Conservation (phyloP, 2,329 filamentous ascomycete species). For the Fusarium protoensiforme region DNA sequence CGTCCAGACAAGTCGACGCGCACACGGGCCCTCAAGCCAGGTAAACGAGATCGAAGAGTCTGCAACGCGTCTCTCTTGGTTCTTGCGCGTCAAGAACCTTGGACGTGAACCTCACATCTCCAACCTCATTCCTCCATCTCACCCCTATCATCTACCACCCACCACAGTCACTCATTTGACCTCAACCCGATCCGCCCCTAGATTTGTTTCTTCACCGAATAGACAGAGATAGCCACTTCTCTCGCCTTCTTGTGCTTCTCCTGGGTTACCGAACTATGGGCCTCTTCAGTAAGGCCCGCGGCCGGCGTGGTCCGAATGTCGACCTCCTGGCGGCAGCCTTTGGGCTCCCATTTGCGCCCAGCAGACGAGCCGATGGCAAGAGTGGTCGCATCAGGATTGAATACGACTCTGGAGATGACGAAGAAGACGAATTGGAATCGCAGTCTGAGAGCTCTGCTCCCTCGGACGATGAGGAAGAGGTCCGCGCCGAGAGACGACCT, state of each 20-base stretch:
- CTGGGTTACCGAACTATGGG: slow-evolving; percentile 29
- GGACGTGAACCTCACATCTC: neutral
- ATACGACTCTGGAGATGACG: slow-evolving; percentile 11
- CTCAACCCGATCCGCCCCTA: neutral
- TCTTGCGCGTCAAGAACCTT: neutral
- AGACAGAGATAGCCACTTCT: neutral
- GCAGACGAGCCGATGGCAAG: slow-evolving; percentile 12
- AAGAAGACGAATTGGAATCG: slow-evolving; percentile 4
- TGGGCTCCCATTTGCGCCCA: slow-evolving; percentile 38
- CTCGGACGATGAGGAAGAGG: slow-evolving; percentile 11
- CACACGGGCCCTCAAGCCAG: neutral
- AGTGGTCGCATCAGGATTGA: slow-evolving; percentile 2
- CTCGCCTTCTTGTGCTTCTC: neutral
- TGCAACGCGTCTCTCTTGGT: neutral
- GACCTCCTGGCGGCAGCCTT: slow-evolving; percentile 44
- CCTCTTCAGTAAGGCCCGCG: slow-evolving; percentile 25
- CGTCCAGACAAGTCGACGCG: neutral
- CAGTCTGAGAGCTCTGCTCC: slow-evolving; percentile 9
- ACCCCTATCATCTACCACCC: slow-evolving; percentile 10
- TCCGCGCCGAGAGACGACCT: neutral
- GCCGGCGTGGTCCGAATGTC: slow-evolving; percentile 30
- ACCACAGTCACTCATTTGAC: neutral
- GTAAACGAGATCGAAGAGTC: neutral
- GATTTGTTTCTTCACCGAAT: neutral
- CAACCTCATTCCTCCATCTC: slow-evolving; percentile 8